Evolutionary conservation across 2,329 filamentous ascomycete genomes (phyloP).

Genomic region (Microdochium trichocladiopsis): DNA sequence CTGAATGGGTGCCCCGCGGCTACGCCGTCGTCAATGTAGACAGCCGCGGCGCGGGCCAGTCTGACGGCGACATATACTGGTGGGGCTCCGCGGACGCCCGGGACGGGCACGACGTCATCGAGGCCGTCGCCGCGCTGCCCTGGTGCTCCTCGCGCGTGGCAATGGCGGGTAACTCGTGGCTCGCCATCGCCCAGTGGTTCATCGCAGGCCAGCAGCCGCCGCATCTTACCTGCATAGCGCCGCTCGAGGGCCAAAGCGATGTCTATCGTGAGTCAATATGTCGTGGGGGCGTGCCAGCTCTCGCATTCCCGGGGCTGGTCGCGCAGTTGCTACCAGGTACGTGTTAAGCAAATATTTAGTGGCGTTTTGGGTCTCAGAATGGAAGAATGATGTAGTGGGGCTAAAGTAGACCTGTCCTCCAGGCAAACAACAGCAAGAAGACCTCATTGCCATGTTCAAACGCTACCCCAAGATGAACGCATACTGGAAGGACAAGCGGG

Average conservation of each 20-base stretch:
- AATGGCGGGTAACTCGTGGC: conserved; percentile 10
- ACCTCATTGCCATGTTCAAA: not conserved
- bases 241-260: conserved; percentile 5
- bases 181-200: conserved; percentile 11
- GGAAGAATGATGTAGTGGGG: not conserved
- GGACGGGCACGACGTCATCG: conserved; percentile 13
- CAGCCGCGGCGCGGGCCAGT: conserved; percentile 6
- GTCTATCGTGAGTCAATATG: conserved; percentile 10
- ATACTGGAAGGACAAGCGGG: conserved; percentile 9
- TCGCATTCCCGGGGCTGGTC: not conserved
- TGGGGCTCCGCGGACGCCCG: conserved; percentile 9
- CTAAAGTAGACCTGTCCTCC: not conserved
- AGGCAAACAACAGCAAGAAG: not conserved
- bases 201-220: conserved; percentile 4
- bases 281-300: conserved; percentile 11
- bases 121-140: conserved; percentile 6
- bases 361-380: not conserved
- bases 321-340: not conserved
- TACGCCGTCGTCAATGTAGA: conserved; percentile 14
- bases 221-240: conserved; percentile 4
- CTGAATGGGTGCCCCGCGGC: conserved; percentile 8
- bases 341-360: not conserved
- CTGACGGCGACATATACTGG: conserved; percentile 7
- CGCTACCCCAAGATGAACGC: not conserved
- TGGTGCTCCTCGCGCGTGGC: conserved; percentile 12